A percentile compares a stretch with the other conserved stretches of the same genome.
phyloP scores from a whole-genome alignment of 495 filamentous ascomycete genomes.

The Evansstolkia leycettana region DNA sequence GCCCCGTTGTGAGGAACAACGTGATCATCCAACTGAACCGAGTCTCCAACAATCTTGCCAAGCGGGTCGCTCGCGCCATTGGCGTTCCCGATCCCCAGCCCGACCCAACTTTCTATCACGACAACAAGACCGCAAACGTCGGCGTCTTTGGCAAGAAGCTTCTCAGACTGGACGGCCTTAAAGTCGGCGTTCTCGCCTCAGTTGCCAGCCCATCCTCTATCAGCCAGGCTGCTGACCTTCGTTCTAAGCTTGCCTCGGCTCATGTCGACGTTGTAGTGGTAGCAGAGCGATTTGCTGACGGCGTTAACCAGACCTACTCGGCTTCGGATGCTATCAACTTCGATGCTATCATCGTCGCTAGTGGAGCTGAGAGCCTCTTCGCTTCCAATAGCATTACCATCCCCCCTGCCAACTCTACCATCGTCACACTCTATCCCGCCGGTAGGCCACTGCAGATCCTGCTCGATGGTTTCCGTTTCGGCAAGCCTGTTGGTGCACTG shows the following conservation, averaged over 20 bases:
- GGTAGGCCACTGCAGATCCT: slow-evolving; percentile 55
- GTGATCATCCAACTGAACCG: slow-evolving; percentile 60
- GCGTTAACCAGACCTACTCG: slow-evolving; percentile 59
- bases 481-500: slow-evolving; percentile 58
- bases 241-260: slow-evolving; percentile 24
- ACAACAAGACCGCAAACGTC: slow-evolving; percentile 52
- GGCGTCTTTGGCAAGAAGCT: slow-evolving; percentile 48
- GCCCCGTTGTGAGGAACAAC: slow-evolving; percentile 40
- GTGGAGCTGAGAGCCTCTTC: slow-evolving; percentile 46
- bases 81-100: slow-evolving; percentile 43
- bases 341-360: slow-evolving; percentile 53
- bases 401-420: slow-evolving; percentile 8
- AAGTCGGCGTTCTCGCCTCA: slow-evolving; percentile 54
- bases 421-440: slow-evolving; percentile 46
- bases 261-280: slow-evolving; percentile 50
- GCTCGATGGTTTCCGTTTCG: slow-evolving; percentile 53
- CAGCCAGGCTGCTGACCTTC: slow-evolving; percentile 35
- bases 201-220: slow-evolving; percentile 25
- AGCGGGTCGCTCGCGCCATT: slow-evolving; percentile 50
- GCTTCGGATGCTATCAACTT: slow-evolving; percentile 58
- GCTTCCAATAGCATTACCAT: slow-evolving; percentile 9
- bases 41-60: slow-evolving; percentile 56
- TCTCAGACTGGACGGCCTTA: slow-evolving; percentile 47
- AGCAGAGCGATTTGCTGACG: slow-evolving; percentile 42
- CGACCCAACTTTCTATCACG: slow-evolving; percentile 55